phyloP scores from a whole-genome alignment of 2,329 filamentous ascomycete genomes.

The Neofusicoccum laricinum region DNA sequence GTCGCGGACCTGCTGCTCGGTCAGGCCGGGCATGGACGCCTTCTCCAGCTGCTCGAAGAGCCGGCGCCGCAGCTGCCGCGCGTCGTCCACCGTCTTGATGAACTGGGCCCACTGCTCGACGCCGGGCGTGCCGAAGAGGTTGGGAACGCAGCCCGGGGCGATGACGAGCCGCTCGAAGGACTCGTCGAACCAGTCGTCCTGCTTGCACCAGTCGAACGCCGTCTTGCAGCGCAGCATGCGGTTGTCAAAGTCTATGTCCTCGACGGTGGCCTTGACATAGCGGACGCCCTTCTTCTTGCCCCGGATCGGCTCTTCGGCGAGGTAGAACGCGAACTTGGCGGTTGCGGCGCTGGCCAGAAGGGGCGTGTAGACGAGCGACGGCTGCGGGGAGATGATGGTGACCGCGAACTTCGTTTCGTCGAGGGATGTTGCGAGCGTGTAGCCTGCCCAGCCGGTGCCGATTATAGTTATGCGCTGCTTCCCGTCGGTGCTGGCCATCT shows the following conservation, averaged over 20 bases:
- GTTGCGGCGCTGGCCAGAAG: slow-evolving; percentile 41
- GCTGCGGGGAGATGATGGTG: slow-evolving; percentile 41
- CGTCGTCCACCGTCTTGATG: slow-evolving; percentile 36
- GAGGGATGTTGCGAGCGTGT: slow-evolving; percentile 37
- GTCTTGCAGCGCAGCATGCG: slow-evolving; percentile 36
- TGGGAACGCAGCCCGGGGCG: slow-evolving; percentile 39
- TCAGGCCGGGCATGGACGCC: slow-evolving; percentile 31
- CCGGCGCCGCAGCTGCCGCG: slow-evolving; percentile 32
- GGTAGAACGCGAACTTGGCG: slow-evolving; percentile 44
- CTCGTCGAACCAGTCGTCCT: slow-evolving; percentile 33
- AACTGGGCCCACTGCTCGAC: slow-evolving; percentile 40
- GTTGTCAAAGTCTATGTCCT: slow-evolving; percentile 37
- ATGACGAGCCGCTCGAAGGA: slow-evolving; percentile 43
- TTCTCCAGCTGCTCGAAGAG: slow-evolving; percentile 38
- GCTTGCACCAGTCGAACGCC: slow-evolving; percentile 27
- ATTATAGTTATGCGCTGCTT: slow-evolving; percentile 29
- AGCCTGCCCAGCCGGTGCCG: slow-evolving; percentile 43
- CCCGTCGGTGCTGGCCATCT: neutral
- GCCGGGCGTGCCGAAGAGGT: slow-evolving; percentile 42
- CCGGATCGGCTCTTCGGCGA: slow-evolving; percentile 45
- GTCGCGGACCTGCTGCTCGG: slow-evolving; percentile 28
- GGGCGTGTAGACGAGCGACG: slow-evolving; percentile 46
- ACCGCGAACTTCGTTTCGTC: slow-evolving; percentile 37
- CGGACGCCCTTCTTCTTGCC: slow-evolving; percentile 28
- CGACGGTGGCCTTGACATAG: slow-evolving; percentile 42